Evolutionary conservation across 2,329 filamentous ascomycete species (phyloP), one percentile per base, ranked within the genome.

Genomic region (Tricladium varicosporioides): DNA sequence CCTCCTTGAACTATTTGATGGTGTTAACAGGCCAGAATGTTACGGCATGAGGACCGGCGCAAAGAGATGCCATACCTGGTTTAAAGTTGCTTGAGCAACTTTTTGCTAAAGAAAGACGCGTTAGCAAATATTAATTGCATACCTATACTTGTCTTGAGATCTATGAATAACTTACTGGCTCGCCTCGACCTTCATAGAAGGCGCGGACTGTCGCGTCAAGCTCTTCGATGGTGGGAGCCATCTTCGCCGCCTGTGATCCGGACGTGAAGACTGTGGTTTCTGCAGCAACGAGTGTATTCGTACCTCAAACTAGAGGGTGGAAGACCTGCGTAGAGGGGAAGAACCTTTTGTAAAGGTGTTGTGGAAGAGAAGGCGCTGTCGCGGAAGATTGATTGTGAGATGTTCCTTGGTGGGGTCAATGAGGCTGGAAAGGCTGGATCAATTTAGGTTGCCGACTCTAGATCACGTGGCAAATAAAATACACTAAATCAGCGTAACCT

Each of bases 161-260:
- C 52, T 65, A 8, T 49, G 18, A 15, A 9, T 54, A 60, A 77
- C 87, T 70, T 80, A 96, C 92, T 80, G 92, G 84, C 60, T 97
- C 91, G 69, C 94, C 94, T 75, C 93, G 89, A 73, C 92, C 92
- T 79, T 97, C 93, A 72, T 96, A 99, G 78, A 99, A 97, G 79
- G 91, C 86, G 74, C 90, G 92, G 82, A 97, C 93, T 66, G 92
- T 94, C 75, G 82, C 87, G 84, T 99, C 94, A 80, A 99, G 86
- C 85, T 99, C 94, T 75, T 89, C 86, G 76, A 99, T 93, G 70
- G 89, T 80, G 73, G 84, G 79, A 73, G 84, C 79, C 85, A 87
- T 87, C 74, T 73, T 78, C 61, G 67, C 67, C 68, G 70, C 72
- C 71, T 60, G 56, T 53, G 56, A 53, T 63, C 40, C 40, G 57